Conservation (phyloP, 176 grass and related monocot species). For the Elymus sibiricus region DNA sequence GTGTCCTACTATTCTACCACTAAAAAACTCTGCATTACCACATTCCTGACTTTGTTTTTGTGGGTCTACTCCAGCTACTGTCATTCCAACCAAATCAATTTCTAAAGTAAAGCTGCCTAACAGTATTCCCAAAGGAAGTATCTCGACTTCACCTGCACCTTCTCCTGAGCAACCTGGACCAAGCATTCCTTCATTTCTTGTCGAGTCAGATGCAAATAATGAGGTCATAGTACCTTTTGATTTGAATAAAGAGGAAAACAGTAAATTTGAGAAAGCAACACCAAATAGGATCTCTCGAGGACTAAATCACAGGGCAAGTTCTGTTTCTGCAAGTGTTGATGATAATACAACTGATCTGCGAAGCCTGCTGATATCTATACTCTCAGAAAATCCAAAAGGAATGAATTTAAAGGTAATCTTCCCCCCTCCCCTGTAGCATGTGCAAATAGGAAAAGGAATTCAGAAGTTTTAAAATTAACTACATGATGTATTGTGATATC, state of each 20-base stretch:
- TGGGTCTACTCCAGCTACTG: slow-evolving; percentile 55
- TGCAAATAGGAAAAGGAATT: slow-evolving; percentile 8
- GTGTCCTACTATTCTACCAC: background rate
- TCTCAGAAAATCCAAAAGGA: slow-evolving; percentile 84
- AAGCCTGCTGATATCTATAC: slow-evolving; percentile 58
- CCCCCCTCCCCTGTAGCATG: background rate
- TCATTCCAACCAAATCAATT: slow-evolving; percentile 78
- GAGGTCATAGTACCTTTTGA: slow-evolving; percentile 60
- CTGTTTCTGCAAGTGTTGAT: slow-evolving; percentile 42
- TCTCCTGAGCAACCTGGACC: slow-evolving; percentile 73
- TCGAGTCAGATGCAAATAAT: slow-evolving; percentile 61
- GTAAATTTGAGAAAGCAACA: slow-evolving; percentile 56
- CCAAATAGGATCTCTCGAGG: slow-evolving; percentile 43
- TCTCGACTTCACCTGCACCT: slow-evolving; percentile 51
- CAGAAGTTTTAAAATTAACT: background rate
- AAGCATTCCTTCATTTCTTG: slow-evolving; percentile 43
- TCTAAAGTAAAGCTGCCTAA: slow-evolving; percentile 62
- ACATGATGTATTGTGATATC: slow-evolving; percentile 10
- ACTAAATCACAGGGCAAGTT: slow-evolving; percentile 32
- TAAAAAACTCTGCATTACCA: background rate
- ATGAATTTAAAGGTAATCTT: slow-evolving; percentile 77
- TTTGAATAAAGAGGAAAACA: slow-evolving; percentile 61
- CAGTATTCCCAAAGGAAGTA: slow-evolving; percentile 46
- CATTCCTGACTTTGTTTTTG: slow-evolving; percentile 22
- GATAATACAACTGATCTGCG: slow-evolving; percentile 54